phyloP scores from a whole-genome alignment of 208 protist genomes.

The Trypanosoma avium region DNA sequence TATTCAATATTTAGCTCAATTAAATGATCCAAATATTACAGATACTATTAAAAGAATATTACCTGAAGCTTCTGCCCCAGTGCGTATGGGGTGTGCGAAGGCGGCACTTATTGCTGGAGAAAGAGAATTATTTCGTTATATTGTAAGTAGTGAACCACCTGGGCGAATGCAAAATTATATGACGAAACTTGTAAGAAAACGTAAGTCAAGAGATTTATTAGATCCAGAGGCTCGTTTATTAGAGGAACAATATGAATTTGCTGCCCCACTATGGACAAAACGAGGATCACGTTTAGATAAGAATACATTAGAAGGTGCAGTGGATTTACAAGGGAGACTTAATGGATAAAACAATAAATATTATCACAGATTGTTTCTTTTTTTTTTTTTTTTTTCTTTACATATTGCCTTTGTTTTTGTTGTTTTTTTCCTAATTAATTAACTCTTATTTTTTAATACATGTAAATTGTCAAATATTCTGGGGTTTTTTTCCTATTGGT shows the following conservation, averaged over 20 bases:
- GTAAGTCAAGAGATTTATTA: conserved; percentile 83
- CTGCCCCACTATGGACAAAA: conserved; percentile 87
- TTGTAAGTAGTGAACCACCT: conserved; percentile 83
- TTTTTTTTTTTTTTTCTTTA: conserved; percentile 23
- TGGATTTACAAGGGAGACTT: conserved; percentile 43
- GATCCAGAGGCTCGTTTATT: conserved; percentile 80
- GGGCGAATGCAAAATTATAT: conserved; percentile 89
- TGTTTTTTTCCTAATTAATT: too few relatives aligned
- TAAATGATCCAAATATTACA: conserved; percentile 74
- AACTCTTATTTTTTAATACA: too few relatives aligned
- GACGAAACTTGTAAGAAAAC: conserved; percentile 85
- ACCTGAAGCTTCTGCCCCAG: conserved; percentile 47
- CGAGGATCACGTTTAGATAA: conserved; percentile 82
- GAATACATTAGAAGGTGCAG: conserved; percentile 84
- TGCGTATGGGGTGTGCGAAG: conserved; percentile 92
- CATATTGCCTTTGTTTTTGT: conserved; percentile 6
- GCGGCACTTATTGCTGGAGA: conserved; percentile 86
- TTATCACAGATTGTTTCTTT: too few relatives aligned
- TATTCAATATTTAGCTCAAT: conserved; percentile 82
- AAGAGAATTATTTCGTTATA: conserved; percentile 74
- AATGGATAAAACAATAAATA: conserved; percentile 11
- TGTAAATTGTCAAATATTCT: too few relatives aligned
- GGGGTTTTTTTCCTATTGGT: too few relatives aligned
- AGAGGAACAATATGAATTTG: conserved; percentile 90
- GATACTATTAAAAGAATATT: conserved; percentile 60